Conservation (phyloP, 805 yeast species). For the Nakazawaea populi region DNA sequence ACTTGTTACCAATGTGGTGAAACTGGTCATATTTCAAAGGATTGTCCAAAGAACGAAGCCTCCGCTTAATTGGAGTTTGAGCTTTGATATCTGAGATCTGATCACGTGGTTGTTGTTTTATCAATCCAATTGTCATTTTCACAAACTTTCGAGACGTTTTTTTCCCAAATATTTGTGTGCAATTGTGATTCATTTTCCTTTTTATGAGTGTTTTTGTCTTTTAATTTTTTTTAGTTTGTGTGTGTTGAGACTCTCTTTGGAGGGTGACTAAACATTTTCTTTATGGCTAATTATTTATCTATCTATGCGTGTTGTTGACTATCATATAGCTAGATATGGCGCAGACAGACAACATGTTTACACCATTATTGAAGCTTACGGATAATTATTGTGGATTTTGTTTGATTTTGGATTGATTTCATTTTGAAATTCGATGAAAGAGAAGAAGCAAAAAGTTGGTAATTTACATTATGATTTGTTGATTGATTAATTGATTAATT, state of each 20-base stretch:
- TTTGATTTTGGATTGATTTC: background rate
- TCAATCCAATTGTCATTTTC: background rate
- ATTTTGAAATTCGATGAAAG: background rate
- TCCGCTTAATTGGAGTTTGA: background rate
- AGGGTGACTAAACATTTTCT: background rate
- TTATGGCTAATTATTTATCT: background rate
- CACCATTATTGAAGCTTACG: no score
- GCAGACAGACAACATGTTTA: no score
- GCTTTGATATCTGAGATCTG: background rate
- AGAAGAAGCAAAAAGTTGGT: background rate
- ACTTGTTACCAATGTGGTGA: slow-evolving; percentile 72
- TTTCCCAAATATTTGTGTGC: background rate
- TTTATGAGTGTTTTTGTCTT: background rate
- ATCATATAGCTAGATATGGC: no score
- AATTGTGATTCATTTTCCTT: background rate
- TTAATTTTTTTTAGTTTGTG: background rate
- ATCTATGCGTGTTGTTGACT: background rate
- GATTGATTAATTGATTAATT: background rate
- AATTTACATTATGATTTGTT: slow-evolving; percentile 1
- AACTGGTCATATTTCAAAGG: slow-evolving; percentile 85
- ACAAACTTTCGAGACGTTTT: background rate
- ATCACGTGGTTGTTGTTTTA: background rate
- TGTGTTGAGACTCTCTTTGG: background rate
- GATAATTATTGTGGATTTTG: no score
- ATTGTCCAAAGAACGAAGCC: slow-evolving; percentile 37